Evolutionary conservation across 2,329 filamentous ascomycete species (phyloP).

Genomic region (Cryoendolithus antarcticus): DNA sequence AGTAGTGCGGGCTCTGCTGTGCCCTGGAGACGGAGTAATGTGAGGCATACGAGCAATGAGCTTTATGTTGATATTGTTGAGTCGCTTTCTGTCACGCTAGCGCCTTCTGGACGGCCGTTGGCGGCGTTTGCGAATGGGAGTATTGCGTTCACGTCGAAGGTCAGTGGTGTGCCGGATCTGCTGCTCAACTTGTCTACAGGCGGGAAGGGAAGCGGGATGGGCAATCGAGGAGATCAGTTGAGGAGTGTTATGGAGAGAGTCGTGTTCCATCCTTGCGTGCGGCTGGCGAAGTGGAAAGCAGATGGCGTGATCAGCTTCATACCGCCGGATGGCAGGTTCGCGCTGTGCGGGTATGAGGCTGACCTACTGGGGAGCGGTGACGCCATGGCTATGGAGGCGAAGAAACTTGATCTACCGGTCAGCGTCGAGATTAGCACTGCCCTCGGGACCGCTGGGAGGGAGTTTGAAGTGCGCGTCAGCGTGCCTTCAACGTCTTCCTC

Average conservation of each 20-base stretch:
- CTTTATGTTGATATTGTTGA: slow-evolving; percentile 94
- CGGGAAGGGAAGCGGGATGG: slow-evolving; percentile 65
- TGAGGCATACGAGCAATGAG: slow-evolving; percentile 92
- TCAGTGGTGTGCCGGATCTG: slow-evolving; percentile 90
- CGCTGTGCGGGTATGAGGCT: slow-evolving; percentile 87
- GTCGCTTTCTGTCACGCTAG: slow-evolving; percentile 73
- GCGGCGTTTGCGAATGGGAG: slow-evolving; percentile 82
- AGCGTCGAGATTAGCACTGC: slow-evolving; percentile 70
- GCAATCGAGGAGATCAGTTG: slow-evolving; percentile 31
- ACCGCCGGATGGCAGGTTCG: slow-evolving; percentile 86
- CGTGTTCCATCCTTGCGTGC: slow-evolving; percentile 91
- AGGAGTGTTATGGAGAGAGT: slow-evolving; percentile 61
- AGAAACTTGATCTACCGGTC: slow-evolving; percentile 68
- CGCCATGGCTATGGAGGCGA: slow-evolving; percentile 22
- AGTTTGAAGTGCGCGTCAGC: slow-evolving; percentile 72
- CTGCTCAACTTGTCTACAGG: slow-evolving; percentile 66
- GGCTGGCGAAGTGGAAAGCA: slow-evolving; percentile 80
- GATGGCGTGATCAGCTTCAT: slow-evolving; percentile 88
- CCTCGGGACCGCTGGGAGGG: slow-evolving; percentile 60
- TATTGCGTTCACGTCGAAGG: slow-evolving; percentile 88
- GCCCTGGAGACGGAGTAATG: slow-evolving; percentile 83
- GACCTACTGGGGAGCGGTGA: slow-evolving; percentile 65
- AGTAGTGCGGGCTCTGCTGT: slow-evolving; percentile 39
- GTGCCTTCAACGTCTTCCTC: slow-evolving; percentile 1
- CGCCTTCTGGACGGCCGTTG: slow-evolving; percentile 77